Conservation (phyloP, 2,329 filamentous ascomycete genomes). For the Penicillium occitanis region DNA sequence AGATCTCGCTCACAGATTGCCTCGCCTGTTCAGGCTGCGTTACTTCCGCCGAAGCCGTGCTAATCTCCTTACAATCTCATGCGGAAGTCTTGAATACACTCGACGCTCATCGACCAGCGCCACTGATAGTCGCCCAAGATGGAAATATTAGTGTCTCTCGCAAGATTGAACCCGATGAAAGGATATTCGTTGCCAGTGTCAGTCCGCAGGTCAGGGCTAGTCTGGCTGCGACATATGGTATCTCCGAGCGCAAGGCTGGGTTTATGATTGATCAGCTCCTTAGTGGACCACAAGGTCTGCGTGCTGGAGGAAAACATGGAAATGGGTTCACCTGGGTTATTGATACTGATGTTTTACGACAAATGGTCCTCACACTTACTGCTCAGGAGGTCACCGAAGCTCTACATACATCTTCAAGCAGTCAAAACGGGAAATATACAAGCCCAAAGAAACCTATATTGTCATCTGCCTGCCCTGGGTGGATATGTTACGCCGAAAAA, state of each 20-base stretch:
- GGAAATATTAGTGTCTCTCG: conserved; percentile 48
- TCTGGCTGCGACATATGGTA: conserved; percentile 77
- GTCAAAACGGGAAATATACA: conserved; percentile 25
- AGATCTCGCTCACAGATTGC: conserved; percentile 96
- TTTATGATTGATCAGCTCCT: conserved; percentile 81
- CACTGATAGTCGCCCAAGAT: conserved; percentile 26
- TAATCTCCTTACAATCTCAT: conserved; percentile 92
- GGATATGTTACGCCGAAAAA: conserved; percentile 99
- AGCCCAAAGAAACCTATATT: conserved; percentile 53
- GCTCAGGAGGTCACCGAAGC: conserved; percentile 66
- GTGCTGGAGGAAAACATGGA: conserved; percentile 66
- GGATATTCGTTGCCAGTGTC: conserved; percentile 86
- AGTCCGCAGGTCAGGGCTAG: conserved; percentile 89
- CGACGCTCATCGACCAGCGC: conserved; percentile 58
- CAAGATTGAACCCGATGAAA: conserved; percentile 51
- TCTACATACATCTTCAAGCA: conserved; percentile 24
- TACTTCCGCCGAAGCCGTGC: conserved; percentile 94
- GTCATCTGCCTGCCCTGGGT: conserved; percentile 89
- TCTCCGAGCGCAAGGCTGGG: conserved; percentile 71
- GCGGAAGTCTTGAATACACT: conserved; percentile 82
- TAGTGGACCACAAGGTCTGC: conserved; percentile 66
- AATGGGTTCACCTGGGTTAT: conserved; percentile 86
- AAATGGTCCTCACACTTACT: conserved; percentile 77
- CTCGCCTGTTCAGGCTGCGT: conserved; percentile 97
- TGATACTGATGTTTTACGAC: conserved; percentile 81